A percentile compares a stretch with the other conserved stretches of the same genome.
These are phyloP conservation scores for Phlegmacium glaucopus DNA, from an alignment of 768 basidiomycete genomes.

Conservation along the genomic window DNA sequence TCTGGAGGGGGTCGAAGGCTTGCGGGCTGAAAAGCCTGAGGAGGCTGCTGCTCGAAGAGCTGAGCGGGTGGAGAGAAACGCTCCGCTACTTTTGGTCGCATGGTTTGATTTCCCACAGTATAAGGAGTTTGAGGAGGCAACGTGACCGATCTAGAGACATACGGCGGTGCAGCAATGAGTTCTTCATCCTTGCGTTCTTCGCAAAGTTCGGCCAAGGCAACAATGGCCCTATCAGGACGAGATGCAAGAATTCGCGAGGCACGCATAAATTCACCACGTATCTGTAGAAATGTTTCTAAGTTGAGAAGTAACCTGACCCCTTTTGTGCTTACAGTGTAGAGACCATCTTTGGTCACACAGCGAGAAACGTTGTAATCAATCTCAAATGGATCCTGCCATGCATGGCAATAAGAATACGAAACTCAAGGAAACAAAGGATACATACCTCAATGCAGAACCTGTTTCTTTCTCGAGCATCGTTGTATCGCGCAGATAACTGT, in stretches of 20 bases:
- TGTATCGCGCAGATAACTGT: slow-evolving; percentile 41
- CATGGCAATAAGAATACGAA: not conserved
- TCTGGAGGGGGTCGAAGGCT: slow-evolving; percentile 51
- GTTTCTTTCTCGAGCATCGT: slow-evolving; percentile 83
- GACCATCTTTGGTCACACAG: slow-evolving; percentile 93
- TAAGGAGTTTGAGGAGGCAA: slow-evolving; percentile 72
- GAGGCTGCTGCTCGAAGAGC: slow-evolving; percentile 41
- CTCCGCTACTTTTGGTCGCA: slow-evolving; percentile 49
- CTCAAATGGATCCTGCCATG: slow-evolving; percentile 90
- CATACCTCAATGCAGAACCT: slow-evolving; percentile 92
- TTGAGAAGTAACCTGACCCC: slow-evolving; percentile 1
- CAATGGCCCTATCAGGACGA: slow-evolving; percentile 76
- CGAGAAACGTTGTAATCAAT: slow-evolving; percentile 94
- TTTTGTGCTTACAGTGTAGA: slow-evolving; percentile 72
- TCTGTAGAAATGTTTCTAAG: slow-evolving; percentile 43
- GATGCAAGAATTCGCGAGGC: slow-evolving; percentile 80
- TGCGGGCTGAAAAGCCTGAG: slow-evolving; percentile 23
- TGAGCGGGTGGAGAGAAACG: slow-evolving; percentile 52
- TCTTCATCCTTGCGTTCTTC: slow-evolving; percentile 81
- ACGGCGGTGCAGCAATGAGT: slow-evolving; percentile 47
- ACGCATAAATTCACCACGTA: slow-evolving; percentile 98
- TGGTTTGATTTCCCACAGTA: slow-evolving; percentile 58
- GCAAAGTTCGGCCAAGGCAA: slow-evolving; percentile 86
- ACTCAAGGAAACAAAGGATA: not conserved
- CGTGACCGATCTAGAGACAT: slow-evolving; percentile 33